phyloP scores from a whole-genome alignment of 2,329 filamentous ascomycete species.

The Trichoderma aggressivum region DNA sequence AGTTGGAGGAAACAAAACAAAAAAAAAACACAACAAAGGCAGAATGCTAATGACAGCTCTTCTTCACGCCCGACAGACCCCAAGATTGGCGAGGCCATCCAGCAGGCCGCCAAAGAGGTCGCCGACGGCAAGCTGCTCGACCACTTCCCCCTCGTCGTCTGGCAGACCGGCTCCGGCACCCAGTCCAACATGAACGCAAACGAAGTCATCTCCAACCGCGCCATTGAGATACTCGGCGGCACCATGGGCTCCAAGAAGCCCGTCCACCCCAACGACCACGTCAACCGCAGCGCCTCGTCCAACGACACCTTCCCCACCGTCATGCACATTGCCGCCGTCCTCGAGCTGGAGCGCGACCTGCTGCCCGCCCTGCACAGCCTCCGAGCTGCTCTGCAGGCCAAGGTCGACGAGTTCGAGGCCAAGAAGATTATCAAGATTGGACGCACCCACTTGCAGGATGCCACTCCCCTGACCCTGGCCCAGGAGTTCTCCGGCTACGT shows the following conservation, averaged over 20 bases:
- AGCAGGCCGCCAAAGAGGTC: slow-evolving; percentile 91
- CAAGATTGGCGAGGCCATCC: slow-evolving; percentile 86
- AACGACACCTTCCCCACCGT: slow-evolving; percentile 99
- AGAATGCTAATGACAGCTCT: not conserved
- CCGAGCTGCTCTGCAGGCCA: slow-evolving; percentile 78
- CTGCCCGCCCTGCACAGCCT: slow-evolving; percentile 80
- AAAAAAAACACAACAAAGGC: too few species aligned
- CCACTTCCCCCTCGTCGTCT: slow-evolving; percentile 97
- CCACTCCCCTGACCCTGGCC: slow-evolving; percentile 88
- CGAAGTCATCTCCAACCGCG: slow-evolving; percentile 98
- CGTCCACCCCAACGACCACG: slow-evolving; percentile 98
- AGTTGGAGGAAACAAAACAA: not conserved
- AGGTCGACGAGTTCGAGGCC: slow-evolving; percentile 80
- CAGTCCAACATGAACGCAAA: slow-evolving; percentile 99
- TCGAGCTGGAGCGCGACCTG: slow-evolving; percentile 84
- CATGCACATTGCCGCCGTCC: slow-evolving; percentile 97
- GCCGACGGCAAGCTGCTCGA: slow-evolving; percentile 90
- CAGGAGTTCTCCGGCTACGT: slow-evolving; percentile 99
- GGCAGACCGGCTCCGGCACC: slow-evolving; percentile 98
- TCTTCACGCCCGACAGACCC: slow-evolving; percentile 39
- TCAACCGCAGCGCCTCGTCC: slow-evolving; percentile 98
- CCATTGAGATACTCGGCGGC: slow-evolving; percentile 95
- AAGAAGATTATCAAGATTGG: slow-evolving; percentile 98
- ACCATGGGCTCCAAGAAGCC: slow-evolving; percentile 96
- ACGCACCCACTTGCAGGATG: slow-evolving; percentile 94